Evolutionary conservation across 768 basidiomycete genomes (phyloP), one percentile per base, ranked within the genome.

Genomic region (Hygrocybe punicea): DNA sequence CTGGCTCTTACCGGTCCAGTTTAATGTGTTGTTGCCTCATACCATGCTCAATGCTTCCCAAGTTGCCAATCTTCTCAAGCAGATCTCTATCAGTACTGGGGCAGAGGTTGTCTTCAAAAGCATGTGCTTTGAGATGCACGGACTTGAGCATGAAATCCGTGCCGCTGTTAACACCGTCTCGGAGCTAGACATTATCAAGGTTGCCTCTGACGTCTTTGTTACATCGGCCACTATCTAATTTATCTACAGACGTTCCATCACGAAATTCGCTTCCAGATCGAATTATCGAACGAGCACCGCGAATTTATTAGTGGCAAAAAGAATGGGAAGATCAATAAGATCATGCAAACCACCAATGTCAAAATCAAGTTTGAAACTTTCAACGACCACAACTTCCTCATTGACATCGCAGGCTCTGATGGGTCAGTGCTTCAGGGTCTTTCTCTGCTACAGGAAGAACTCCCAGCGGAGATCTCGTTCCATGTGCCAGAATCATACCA

Each of bases 251-350:
- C 85, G 37, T 98, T 95, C 78, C 93, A 97, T 64, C 94, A 95
- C 67, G 96, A 99, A 75, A 93, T 98, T 61, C 89, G 93, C 49
- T 98, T 98, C 77, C 95, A 98, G 73, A 93, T 98, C 54, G 97
- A 99, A 73, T 83, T 98, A 5, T 89, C 94, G 42, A 96, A 96
- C 70, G 97, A 99, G 70, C 95, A 98, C 63, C 86, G 95, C 58
- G 96, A 99, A 64, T 99, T 98, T 75, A 97, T 99, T 71, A 91
- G 90, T 56, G 96, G 96, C 44, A 99, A 99, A 80, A 98, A 98
- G 81, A 98, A 98, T 66, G 96, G 96, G 57, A 99, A 99, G 76
- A 93, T 98, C 72, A 98, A 98, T 79, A 98, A 98, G 78, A 97
- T 98, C 70, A 98, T 98, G 93, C 94, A 98, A 72, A 88, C 86